These are phyloP conservation scores for Fusarium sp. DNA, from an alignment of 2,329 filamentous ascomycete genomes.

Conservation along the genomic window DNA sequence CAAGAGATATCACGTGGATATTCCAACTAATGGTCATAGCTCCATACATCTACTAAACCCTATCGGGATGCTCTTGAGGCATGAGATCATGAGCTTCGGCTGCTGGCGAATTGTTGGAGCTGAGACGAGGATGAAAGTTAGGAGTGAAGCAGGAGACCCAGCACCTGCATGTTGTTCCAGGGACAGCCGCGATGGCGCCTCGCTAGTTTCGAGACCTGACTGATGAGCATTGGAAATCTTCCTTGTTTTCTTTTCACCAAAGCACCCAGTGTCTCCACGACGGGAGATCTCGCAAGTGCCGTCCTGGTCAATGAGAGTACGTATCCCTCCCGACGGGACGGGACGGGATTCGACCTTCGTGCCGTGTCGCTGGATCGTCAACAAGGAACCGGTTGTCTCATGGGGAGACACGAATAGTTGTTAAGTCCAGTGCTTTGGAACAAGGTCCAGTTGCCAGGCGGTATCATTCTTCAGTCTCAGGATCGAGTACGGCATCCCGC, in stretches of 20 bases:
- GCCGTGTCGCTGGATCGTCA: not conserved
- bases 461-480: slow-evolving; percentile 58
- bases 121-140: slow-evolving; percentile 10
- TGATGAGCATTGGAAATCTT: not conserved
- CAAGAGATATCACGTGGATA: slow-evolving; percentile 42
- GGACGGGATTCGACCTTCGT: slow-evolving; percentile 13
- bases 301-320: slow-evolving; percentile 15
- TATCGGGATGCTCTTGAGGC: slow-evolving; percentile 29
- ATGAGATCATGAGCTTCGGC: slow-evolving; percentile 23
- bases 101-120: slow-evolving; percentile 17
- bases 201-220: slow-evolving; percentile 26
- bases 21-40: slow-evolving; percentile 46
- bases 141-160: slow-evolving; percentile 25
- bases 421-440: not conserved
- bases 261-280: slow-evolving; percentile 13
- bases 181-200: slow-evolving; percentile 31
- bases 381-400: not conserved
- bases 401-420: not conserved
- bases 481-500: slow-evolving; percentile 77
- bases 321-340: slow-evolving; percentile 28
- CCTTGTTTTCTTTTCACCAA: not conserved
- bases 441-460: not conserved
- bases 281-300: slow-evolving; percentile 8
- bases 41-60: slow-evolving; percentile 42
- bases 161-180: slow-evolving; percentile 39